Percentiles rank a stretch among this genome's conserved stretches.
These are phyloP conservation scores for Aegilops speltoides DNA, from an alignment of 176 grass and related monocot species.

Conservation along the genomic window DNA sequence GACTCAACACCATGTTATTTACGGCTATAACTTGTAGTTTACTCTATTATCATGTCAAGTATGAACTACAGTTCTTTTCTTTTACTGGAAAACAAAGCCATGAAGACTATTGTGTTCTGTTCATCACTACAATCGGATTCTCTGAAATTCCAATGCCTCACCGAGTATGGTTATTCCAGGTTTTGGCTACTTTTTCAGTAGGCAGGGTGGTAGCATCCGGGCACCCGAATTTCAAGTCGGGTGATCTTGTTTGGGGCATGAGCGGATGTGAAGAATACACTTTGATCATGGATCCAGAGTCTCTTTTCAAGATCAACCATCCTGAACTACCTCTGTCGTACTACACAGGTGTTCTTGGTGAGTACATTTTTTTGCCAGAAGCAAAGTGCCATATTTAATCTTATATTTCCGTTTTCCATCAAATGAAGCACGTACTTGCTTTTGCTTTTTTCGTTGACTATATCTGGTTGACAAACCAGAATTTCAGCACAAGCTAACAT, in stretches of 20 bases:
- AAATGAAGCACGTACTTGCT: too few relatives aligned
- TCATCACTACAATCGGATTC: background rate
- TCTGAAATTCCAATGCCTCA: background rate
- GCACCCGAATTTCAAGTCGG: slow-evolving; percentile 36
- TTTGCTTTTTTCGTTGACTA: too few relatives aligned
- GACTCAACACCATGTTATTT: background rate
- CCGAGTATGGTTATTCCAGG: background rate
- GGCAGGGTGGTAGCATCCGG: slow-evolving; percentile 54
- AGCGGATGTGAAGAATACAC: slow-evolving; percentile 76
- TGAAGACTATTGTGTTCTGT: background rate
- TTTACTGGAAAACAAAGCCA: background rate
- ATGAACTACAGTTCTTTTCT: background rate
- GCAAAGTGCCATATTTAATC: background rate
- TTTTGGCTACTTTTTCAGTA: slow-evolving; percentile 15
- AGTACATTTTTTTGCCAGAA: background rate
- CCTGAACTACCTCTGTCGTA: slow-evolving; percentile 34
- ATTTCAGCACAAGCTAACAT: background rate
- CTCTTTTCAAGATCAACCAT: slow-evolving; percentile 53
- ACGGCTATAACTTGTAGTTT: background rate
- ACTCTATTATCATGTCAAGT: background rate
- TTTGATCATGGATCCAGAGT: slow-evolving; percentile 31
- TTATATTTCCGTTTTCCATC: too few relatives aligned
- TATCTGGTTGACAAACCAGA: too few relatives aligned
- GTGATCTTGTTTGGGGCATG: slow-evolving; percentile 48
- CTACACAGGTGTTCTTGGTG: slow-evolving; percentile 71